Evolutionary conservation across 2,329 filamentous ascomycete species (phyloP), one percentile per base, ranked within the genome.

Genomic region (Ceratocystis papillata): DNA sequence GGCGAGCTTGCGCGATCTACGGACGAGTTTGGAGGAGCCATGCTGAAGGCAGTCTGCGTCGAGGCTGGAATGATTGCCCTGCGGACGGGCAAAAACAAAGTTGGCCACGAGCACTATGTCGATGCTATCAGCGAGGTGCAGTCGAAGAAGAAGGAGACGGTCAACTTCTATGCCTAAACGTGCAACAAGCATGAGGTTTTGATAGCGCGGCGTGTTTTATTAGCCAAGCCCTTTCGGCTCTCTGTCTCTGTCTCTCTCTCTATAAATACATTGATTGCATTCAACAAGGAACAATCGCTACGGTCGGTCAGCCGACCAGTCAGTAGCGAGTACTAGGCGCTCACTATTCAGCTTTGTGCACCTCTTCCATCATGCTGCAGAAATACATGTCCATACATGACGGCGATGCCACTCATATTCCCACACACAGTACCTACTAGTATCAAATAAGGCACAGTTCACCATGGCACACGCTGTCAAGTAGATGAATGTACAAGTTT

Each of bases 41-140:
- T 96, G 85, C 79, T 99, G 71, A 99, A 99, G 83, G 94, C 94
- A 55, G 94, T 99, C 25, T 99, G 94, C 76, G 94, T 99, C 30
- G 94, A 99, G 79, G 94, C 94, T 63, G 94, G 94, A 75, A 99
- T 99, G 94, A 99, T 99, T 78, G 94, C 94, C 33, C 80, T 99
- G 73, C 85, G 94, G 71, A 90, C 87, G 76, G 94, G 94, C 69
- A 92, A 96, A 81, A 91, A 87, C 78, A 96, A 96, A 83, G 94
- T 99, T 74, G 89, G 88, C 68, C 94, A 99, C 75, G 94, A 99
- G 80, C 90, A 99, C 77, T 99, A 97, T 74, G 94, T 99, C 63
- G 94, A 99, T 80, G 94, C 94, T 68, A 97, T 99, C 76, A 84
- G 91, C 46, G 94, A 99, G 78, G 94, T 99, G 72, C 90, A 92